Evolutionary conservation across 495 filamentous ascomycete species (phyloP).

Genomic region (Xylaria grammica): DNA sequence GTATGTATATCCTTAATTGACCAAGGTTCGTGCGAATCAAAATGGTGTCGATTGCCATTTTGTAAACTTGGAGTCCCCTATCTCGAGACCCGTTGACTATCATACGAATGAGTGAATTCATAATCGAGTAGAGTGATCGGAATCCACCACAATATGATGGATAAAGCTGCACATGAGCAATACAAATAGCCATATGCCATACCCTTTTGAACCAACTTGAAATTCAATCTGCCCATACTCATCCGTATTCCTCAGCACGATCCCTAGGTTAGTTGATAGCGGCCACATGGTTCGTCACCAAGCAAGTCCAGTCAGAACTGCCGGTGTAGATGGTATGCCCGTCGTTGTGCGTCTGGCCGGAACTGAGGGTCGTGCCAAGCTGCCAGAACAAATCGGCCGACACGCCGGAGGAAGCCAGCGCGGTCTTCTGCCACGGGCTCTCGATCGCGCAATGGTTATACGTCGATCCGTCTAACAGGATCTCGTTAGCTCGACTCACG

Average conservation of each 20-base stretch:
- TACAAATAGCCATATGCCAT: background rate
- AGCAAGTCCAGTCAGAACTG: conserved; percentile 43
- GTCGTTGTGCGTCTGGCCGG: conserved; percentile 63
- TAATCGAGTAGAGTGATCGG: no score
- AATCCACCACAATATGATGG: background rate
- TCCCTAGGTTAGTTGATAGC: background rate
- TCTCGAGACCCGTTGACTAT: no score
- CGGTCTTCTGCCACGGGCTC: conserved; percentile 61
- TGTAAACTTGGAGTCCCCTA: no score
- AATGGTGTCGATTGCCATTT: background rate
- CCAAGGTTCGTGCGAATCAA: background rate
- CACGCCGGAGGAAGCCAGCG: conserved; percentile 54
- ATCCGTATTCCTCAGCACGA: background rate
- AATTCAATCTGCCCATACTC: background rate
- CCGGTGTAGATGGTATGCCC: conserved; percentile 58
- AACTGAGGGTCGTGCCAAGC: conserved; percentile 60
- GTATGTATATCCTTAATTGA: background rate
- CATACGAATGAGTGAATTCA: no score
- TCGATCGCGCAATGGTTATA: conserved; percentile 52
- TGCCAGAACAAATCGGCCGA: conserved; percentile 72
- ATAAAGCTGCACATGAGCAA: background rate
- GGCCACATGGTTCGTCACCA: conserved; percentile 60
- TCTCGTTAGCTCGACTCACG: conserved; percentile 34
- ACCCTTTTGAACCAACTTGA: background rate
- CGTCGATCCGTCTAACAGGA: conserved; percentile 26